Evolutionary conservation across 768 basidiomycete species (phyloP).

Genomic region (Suillus discolor): DNA sequence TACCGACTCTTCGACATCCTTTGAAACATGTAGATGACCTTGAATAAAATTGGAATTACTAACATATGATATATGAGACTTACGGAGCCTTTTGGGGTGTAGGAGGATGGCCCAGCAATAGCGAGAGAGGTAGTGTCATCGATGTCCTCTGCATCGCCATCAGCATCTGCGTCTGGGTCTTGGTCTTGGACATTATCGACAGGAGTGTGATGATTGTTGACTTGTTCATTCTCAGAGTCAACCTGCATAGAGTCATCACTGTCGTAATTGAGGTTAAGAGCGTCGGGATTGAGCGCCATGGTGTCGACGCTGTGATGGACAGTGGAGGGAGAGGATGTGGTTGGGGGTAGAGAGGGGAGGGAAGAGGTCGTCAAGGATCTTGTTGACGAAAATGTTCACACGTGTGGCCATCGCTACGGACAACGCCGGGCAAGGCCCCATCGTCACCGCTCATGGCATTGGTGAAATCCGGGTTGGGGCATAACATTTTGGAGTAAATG

Average conservation of each 20-base stretch:
- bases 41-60: constrained; percentile 7
- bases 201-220: constrained; percentile 21
- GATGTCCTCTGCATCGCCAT: constrained; percentile 45
- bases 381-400: constrained; percentile 44
- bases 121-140: constrained; percentile 39
- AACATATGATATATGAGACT: constrained; percentile 31
- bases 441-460: constrained; percentile 42
- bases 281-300: constrained; percentile 42
- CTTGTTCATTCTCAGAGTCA: constrained; percentile 57
- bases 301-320: constrained; percentile 16
- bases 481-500: constrained; percentile 26
- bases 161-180: constrained; percentile 43
- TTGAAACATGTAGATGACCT: not conserved
- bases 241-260: constrained; percentile 68
- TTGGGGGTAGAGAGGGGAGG: constrained; percentile 39
- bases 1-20: constrained; percentile 38
- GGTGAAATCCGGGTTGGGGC: constrained; percentile 37
- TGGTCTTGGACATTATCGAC: constrained; percentile 43
- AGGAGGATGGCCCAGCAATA: constrained; percentile 41
- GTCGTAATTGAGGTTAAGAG: constrained; percentile 57
- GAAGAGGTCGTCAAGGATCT: constrained; percentile 43
- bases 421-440: constrained; percentile 45
- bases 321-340: constrained; percentile 29
- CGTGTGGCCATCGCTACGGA: constrained; percentile 45
- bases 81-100: constrained; percentile 64